Conservation (phyloP, 176 grass and related monocot species). For the Oropetium thomaeum region DNA sequence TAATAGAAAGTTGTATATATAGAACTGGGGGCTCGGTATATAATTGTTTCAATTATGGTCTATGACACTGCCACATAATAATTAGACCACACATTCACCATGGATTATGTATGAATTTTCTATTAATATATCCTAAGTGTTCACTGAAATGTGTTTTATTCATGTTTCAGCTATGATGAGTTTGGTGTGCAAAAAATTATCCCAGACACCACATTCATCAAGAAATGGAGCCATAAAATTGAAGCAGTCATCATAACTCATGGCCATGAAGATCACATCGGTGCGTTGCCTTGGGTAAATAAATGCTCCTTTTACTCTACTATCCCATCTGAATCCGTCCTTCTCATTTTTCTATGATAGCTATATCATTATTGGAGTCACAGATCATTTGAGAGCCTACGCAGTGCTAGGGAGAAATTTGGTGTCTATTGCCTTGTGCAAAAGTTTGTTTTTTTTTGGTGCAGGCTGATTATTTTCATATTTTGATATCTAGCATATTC, state of each 20-base stretch:
- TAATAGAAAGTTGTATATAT: background rate
- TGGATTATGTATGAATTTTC: background rate
- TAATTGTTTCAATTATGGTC: background rate
- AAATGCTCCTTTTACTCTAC: conserved; percentile 44
- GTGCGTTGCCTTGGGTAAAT: conserved; percentile 99
- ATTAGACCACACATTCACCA: conserved; percentile 6
- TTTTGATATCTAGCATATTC: background rate
- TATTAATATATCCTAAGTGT: background rate
- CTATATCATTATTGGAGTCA: conserved; percentile 6
- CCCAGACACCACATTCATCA: conserved; percentile 97
- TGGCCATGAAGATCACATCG: conserved; percentile 99
- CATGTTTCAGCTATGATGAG: conserved; percentile 74
- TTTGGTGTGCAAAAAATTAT: conserved; percentile 99
- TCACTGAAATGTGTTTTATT: conserved; percentile 6
- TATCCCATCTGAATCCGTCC: conserved; percentile 13
- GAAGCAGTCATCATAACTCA: conserved; percentile 99
- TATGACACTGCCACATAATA: background rate
- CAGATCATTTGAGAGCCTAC: background rate
- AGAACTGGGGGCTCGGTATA: background rate
- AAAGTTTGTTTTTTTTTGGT: conserved; percentile 1
- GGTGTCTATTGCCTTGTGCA: background rate
- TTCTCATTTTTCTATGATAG: background rate
- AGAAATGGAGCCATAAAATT: conserved; percentile 98
- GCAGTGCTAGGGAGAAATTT: conserved; percentile 5
- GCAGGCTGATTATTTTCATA: conserved; percentile 11